Conservation (phyloP, 73 alveolate genomes). For the Tetrahymena elliotti region DNA sequence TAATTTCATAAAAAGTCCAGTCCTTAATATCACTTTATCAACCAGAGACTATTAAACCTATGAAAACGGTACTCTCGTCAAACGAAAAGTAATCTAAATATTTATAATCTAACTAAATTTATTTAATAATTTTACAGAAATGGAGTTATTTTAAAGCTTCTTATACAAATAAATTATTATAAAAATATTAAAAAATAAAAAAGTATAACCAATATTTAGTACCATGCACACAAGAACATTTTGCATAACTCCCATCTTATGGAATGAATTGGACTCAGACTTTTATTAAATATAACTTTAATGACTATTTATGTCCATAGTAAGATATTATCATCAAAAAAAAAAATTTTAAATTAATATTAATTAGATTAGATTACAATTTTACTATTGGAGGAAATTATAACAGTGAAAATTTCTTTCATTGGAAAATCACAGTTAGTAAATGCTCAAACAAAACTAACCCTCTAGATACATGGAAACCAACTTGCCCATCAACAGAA, state of each 20-base stretch:
- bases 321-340: background rate
- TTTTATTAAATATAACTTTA: background rate
- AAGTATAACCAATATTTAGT: background rate
- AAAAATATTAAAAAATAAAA: too few relatives aligned
- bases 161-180: too few relatives aligned
- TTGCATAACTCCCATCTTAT: background rate
- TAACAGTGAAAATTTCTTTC: background rate
- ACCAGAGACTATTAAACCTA: background rate
- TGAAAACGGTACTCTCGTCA: background rate
- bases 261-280: background rate
- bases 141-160: too few relatives aligned
- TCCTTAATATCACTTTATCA: background rate
- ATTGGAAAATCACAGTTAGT: background rate
- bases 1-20: background rate
- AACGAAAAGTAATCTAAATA: background rate
- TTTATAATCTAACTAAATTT: too few relatives aligned
- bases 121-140: too few relatives aligned
- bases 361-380: background rate
- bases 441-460: background rate
- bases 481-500: background rate
- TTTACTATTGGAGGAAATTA: background rate
- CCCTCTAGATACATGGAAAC: background rate
- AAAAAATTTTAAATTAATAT: background rate
- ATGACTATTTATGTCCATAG: background rate
- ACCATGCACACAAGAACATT: background rate